Evolutionary conservation across 495 filamentous ascomycete species (phyloP).

Genomic region (Elaphomyces granulatus): DNA sequence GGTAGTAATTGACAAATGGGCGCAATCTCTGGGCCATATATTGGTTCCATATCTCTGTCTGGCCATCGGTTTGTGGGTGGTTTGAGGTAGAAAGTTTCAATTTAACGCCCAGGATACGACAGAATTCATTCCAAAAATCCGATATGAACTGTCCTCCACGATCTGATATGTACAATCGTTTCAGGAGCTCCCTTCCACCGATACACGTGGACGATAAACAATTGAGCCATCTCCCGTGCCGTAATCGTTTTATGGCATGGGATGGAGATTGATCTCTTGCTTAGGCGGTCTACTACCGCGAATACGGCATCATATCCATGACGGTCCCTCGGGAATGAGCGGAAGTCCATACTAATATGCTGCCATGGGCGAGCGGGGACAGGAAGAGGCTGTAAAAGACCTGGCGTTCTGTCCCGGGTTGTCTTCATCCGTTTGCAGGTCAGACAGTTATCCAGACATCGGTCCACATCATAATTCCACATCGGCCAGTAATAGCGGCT

Average conservation of each 20-base stretch:
- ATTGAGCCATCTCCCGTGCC: background rate
- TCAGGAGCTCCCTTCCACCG: background rate
- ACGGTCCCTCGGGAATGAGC: background rate
- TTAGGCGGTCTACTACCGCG: constrained; percentile 6
- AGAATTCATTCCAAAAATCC: constrained; percentile 9
- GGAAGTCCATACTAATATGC: constrained; percentile 13
- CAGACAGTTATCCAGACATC: background rate
- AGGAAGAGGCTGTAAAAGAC: constrained; percentile 10
- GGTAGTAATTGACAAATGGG: constrained; percentile 1
- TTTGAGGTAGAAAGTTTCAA: constrained; percentile 11
- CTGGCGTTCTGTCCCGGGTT: constrained; percentile 2
- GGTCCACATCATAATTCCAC: background rate
- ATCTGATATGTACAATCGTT: constrained; percentile 8
- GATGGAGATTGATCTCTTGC: constrained; percentile 4
- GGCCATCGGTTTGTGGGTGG: constrained; percentile 11
- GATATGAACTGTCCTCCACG: constrained; percentile 8
- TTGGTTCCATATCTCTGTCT: constrained; percentile 3
- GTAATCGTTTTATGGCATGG: constrained; percentile 6
- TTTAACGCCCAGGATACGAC: constrained; percentile 5
- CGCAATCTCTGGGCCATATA: constrained; percentile 2
- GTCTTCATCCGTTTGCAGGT: constrained; percentile 1
- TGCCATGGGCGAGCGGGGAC: constrained; percentile 10
- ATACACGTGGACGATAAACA: background rate
- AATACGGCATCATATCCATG: constrained; percentile 1
- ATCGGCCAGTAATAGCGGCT: background rate